Percentiles rank a stretch among this genome's conserved stretches.
These are phyloP conservation scores for Heracleum sosnowskyi DNA, from an alignment of 129 eudicot species.

Conservation along the genomic window DNA sequence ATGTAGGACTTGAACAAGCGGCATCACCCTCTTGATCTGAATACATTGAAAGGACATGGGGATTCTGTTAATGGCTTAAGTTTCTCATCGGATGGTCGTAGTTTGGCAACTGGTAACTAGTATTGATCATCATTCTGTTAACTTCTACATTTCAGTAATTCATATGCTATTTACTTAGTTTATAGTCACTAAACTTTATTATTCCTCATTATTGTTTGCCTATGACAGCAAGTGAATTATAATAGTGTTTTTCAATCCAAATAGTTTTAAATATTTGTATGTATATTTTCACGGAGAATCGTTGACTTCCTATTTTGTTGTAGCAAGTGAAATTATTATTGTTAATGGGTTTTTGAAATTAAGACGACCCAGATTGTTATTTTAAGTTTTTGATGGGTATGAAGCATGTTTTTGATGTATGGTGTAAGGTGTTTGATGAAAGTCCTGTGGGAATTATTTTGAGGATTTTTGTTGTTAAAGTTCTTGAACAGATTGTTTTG, in stretches of 20 bases:
- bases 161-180: not conserved
- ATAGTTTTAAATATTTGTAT: not conserved
- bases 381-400: not conserved
- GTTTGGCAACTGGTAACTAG: slow-evolving; percentile 79
- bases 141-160: not conserved
- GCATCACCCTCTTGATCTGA: slow-evolving; percentile 90
- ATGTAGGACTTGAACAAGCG: slow-evolving; percentile 70
- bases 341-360: not conserved
- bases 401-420: not conserved
- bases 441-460: not conserved
- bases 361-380: not conserved
- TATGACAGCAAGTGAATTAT: not conserved
- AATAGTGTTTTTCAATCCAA: not conserved
- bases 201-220: not conserved
- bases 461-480: not conserved
- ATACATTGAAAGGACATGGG: slow-evolving; percentile 95
- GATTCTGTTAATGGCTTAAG: slow-evolving; percentile 73
- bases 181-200: not conserved
- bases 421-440: not conserved
- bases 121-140: not conserved
- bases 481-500: not conserved
- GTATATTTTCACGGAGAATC: not conserved
- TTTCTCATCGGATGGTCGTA: slow-evolving; percentile 72
- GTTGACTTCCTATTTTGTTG: not conserved
- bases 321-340: not conserved